Conservation (phyloP, 441 rosid genomes). For the Melastoma candidum region DNA sequence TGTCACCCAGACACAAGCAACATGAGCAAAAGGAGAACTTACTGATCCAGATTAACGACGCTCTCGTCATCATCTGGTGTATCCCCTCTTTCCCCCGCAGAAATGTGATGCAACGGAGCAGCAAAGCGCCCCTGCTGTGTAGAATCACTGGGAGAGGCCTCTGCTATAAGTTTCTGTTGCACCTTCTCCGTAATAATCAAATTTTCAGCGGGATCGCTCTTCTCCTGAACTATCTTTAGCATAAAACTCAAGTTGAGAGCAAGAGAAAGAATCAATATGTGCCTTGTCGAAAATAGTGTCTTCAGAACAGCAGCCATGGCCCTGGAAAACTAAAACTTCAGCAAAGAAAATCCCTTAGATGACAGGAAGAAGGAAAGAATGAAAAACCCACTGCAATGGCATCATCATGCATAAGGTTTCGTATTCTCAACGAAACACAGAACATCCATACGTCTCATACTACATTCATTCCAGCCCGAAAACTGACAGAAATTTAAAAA, state of each 20-base stretch:
- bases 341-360: not conserved
- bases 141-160: slow-evolving; percentile 1
- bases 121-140: not conserved
- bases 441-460: too few relatives aligned
- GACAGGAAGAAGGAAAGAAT: not conserved
- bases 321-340: slow-evolving; percentile 1
- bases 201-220: slow-evolving; percentile 6
- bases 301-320: slow-evolving; percentile 29
- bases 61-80: slow-evolving; percentile 24
- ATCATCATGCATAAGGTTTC: too few relatives aligned
- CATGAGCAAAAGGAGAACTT: slow-evolving; percentile 19
- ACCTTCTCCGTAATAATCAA: slow-evolving; percentile 4
- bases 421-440: too few relatives aligned
- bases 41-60: slow-evolving; percentile 67
- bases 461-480: too few relatives aligned
- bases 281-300: slow-evolving; percentile 35
- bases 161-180: slow-evolving; percentile 1
- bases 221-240: slow-evolving; percentile 27
- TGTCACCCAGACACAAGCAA: too few relatives aligned
- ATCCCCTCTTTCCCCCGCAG: slow-evolving; percentile 6
- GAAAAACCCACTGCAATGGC: too few relatives aligned
- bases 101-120: too few relatives aligned
- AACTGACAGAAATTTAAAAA: too few relatives aligned
- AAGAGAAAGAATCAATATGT: slow-evolving; percentile 50
- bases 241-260: slow-evolving; percentile 60